These are phyloP conservation scores for Salix arbutifolia DNA, from an alignment of 345 rosid species.

Conservation along the genomic window DNA sequence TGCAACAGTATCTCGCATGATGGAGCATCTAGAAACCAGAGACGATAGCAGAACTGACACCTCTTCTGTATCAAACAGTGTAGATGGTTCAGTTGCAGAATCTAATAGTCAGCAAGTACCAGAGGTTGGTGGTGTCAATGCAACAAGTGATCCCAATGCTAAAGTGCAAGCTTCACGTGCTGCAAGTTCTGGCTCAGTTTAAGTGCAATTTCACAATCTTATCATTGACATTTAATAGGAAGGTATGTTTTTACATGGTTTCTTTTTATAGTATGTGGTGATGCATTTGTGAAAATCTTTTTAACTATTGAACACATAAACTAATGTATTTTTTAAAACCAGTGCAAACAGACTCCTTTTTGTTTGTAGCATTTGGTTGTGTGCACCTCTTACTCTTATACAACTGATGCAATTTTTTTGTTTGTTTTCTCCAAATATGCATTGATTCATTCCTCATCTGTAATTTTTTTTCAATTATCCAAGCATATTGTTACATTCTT, in stretches of 20 bases:
- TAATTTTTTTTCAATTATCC: not conserved
- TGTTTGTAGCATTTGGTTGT: not conserved
- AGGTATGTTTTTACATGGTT: slow-evolving; percentile 7
- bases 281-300: not conserved
- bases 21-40: slow-evolving; percentile 60
- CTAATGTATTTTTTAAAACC: not conserved
- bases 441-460: not conserved
- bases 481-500: not conserved
- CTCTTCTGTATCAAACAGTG: slow-evolving; percentile 38
- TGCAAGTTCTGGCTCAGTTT: slow-evolving; percentile 51
- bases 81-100: slow-evolving; percentile 38
- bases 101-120: slow-evolving; percentile 27
- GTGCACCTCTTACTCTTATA: not conserved
- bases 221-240: slow-evolving; percentile 17
- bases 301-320: not conserved
- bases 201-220: slow-evolving; percentile 15
- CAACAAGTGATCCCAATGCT: slow-evolving; percentile 25
- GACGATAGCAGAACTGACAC: not conserved
- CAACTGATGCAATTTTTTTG: not conserved
- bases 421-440: not conserved
- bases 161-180: slow-evolving; percentile 38
- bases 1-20: slow-evolving; percentile 79
- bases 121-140: slow-evolving; percentile 29
- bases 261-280: not conserved
- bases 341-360: not conserved